These are phyloP conservation scores for Leccinellum rugosiceps DNA, from an alignment of 768 basidiomycete species.

Conservation along the genomic window DNA sequence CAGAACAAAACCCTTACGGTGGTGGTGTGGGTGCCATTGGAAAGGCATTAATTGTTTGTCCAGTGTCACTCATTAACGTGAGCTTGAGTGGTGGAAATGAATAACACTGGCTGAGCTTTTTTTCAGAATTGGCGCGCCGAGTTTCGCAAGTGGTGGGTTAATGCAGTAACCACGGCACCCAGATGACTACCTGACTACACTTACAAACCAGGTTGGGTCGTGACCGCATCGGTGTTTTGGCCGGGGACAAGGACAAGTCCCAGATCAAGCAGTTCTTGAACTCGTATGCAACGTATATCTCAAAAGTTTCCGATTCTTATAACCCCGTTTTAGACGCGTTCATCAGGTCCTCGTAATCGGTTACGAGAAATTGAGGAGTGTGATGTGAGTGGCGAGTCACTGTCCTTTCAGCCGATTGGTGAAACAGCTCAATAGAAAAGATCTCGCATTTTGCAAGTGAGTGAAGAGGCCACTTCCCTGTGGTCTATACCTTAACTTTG, in stretches of 20 bases:
- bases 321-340: conserved; percentile 44
- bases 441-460: conserved; percentile 64
- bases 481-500: neutral
- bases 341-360: conserved; percentile 92
- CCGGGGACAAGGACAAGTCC: conserved; percentile 55
- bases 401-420: neutral
- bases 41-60: conserved; percentile 91
- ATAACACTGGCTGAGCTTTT: neutral
- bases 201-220: conserved; percentile 45
- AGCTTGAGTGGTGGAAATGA: conserved; percentile 19
- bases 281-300: conserved; percentile 44
- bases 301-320: neutral
- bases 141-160: conserved; percentile 86
- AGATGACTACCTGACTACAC: conserved; percentile 1
- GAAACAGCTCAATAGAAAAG: conserved; percentile 37
- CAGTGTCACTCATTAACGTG: conserved; percentile 85
- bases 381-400: conserved; percentile 56
- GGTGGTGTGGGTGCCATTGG: conserved; percentile 53
- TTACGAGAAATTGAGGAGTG: conserved; percentile 84
- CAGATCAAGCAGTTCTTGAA: conserved; percentile 70
- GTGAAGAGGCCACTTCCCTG: conserved; percentile 16
- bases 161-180: neutral
- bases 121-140: conserved; percentile 91
- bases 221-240: conserved; percentile 54
- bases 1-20: conserved; percentile 84